A percentile compares a stretch with the other conserved stretches of the same genome.
phyloP scores from a whole-genome alignment of 2,329 filamentous ascomycete species.

The Cladosporium sp. region DNA sequence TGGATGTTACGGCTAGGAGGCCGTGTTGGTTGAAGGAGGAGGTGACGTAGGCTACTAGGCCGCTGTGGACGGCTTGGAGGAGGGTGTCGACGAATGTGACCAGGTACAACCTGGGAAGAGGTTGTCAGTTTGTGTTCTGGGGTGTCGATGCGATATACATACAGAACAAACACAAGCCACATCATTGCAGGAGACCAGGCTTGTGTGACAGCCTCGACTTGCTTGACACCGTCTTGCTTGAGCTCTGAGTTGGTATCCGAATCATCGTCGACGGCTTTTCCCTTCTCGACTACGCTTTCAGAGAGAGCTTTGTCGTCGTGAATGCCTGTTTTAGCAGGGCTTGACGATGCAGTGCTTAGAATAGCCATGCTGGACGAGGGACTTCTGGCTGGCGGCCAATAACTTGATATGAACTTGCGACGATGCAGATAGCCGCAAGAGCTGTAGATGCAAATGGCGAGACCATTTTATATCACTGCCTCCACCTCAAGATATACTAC shows the following conservation, averaged over 20 bases:
- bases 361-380: background rate
- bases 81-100: slow-evolving; percentile 54
- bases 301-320: background rate
- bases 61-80: slow-evolving; percentile 45
- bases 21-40: slow-evolving; percentile 40
- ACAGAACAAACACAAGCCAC: slow-evolving; percentile 43
- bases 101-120: slow-evolving; percentile 45
- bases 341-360: background rate
- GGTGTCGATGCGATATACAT: slow-evolving; percentile 22
- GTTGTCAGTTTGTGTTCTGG: background rate
- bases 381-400: background rate
- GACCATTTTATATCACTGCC: background rate
- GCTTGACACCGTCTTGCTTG: slow-evolving; percentile 39
- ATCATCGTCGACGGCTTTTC: background rate
- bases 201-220: slow-evolving; percentile 44
- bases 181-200: slow-evolving; percentile 44
- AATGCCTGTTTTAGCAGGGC: background rate
- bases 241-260: background rate
- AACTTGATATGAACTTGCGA: background rate
- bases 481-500: background rate
- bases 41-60: slow-evolving; percentile 45
- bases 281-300: background rate
- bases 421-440: background rate
- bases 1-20: slow-evolving; percentile 39
- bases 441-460: background rate